Percentiles rank a stretch among this genome's conserved stretches.
Conservation (phyloP, 2,329 filamentous ascomycete species). For the Fusarium sacchari region DNA sequence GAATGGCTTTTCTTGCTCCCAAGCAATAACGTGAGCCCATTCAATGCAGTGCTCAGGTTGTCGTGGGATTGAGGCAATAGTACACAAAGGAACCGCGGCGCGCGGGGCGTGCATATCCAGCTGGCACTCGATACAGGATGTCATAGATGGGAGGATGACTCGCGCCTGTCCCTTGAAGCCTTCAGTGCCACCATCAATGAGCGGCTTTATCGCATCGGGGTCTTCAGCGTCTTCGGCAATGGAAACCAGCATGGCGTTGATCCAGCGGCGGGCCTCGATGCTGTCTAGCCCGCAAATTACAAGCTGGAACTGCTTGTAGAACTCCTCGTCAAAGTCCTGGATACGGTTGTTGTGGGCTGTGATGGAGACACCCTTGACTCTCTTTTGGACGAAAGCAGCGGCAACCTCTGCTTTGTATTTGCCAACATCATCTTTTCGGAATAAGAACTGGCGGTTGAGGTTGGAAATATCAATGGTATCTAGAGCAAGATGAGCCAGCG, state of each 20-base stretch:
- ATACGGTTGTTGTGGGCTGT: conserved; percentile 95
- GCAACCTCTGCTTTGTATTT: conserved; percentile 94
- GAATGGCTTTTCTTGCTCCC: conserved; percentile 87
- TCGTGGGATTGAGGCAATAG: conserved; percentile 92
- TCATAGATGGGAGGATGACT: conserved; percentile 90
- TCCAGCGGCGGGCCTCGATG: conserved; percentile 98
- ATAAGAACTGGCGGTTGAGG: conserved; percentile 96
- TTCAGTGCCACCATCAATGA: conserved; percentile 97
- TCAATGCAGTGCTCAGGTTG: conserved; percentile 99
- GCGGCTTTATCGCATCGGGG: conserved; percentile 86
- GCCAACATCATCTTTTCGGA: conserved; percentile 90
- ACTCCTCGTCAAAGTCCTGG: conserved; percentile 94
- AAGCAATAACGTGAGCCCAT: conserved; percentile 98
- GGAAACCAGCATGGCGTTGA: conserved; percentile 90
- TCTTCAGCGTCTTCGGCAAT: conserved; percentile 84
- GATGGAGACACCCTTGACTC: conserved; percentile 91
- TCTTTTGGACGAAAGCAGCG: conserved; percentile 87
- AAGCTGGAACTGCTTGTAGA: conserved; percentile 96
- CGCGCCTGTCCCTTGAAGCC: conserved; percentile 97
- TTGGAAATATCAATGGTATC: conserved; percentile 99
- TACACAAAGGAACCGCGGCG: conserved; percentile 95
- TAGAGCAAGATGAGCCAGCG: conserved; percentile 47
- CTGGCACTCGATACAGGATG: conserved; percentile 97
- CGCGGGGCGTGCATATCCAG: conserved; percentile 98
- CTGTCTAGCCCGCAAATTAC: conserved; percentile 95